phyloP scores from a whole-genome alignment of 768 basidiomycete species.

The Lactarius hatsudake region DNA sequence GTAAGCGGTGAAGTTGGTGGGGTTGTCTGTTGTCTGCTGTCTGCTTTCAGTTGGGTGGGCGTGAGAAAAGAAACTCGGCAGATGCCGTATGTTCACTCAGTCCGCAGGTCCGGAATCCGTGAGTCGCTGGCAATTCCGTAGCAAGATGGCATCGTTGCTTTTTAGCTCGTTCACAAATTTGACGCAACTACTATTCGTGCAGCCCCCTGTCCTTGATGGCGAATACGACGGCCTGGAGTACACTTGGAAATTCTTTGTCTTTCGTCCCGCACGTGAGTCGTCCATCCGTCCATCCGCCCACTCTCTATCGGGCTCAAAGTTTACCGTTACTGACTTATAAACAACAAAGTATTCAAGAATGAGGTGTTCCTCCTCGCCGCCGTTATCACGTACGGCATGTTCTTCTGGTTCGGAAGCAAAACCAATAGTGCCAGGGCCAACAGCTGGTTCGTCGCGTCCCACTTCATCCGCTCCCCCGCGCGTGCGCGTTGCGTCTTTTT shows the following conservation, averaged over 20 bases:
- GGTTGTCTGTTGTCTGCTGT: neutral
- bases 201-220: slow-evolving; percentile 48
- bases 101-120: neutral
- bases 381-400: slow-evolving; percentile 53
- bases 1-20: slow-evolving; percentile 9
- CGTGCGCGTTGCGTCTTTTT: neutral
- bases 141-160: slow-evolving; percentile 7
- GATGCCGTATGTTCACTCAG: neutral
- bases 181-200: slow-evolving; percentile 39
- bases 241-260: slow-evolving; percentile 70
- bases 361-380: slow-evolving; percentile 58
- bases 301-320: neutral
- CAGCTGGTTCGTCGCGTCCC: slow-evolving; percentile 55
- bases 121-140: neutral
- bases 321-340: neutral
- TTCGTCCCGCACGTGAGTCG: slow-evolving; percentile 72
- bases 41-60: neutral
- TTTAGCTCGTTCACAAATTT: slow-evolving; percentile 7
- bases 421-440: slow-evolving; percentile 59
- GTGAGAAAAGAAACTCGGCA: slow-evolving; percentile 1
- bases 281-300: slow-evolving; percentile 8
- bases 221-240: slow-evolving; percentile 76
- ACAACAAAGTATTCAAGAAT: slow-evolving; percentile 52
- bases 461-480: neutral
- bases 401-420: slow-evolving; percentile 59